phyloP scores from a whole-genome alignment of 495 filamentous ascomycete species.

The Penicillium crystallinum region DNA sequence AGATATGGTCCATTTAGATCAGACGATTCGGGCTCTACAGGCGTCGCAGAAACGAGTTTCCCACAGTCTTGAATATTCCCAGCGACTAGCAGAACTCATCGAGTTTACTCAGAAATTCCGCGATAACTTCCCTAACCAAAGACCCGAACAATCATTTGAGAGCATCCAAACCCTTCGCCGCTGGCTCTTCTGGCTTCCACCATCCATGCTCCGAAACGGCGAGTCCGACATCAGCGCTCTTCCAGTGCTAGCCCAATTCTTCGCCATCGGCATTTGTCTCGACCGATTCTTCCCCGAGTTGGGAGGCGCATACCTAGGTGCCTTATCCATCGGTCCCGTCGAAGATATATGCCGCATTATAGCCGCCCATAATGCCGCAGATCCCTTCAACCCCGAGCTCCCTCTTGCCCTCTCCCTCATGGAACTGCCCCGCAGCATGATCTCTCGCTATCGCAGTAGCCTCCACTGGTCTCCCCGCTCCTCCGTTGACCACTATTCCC shows the following conservation, averaged over 20 bases:
- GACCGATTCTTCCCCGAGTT: constrained; percentile 90
- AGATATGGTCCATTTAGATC: constrained; percentile 61
- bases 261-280: constrained; percentile 77
- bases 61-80: constrained; percentile 66
- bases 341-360: constrained; percentile 68
- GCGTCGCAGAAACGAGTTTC: constrained; percentile 65
- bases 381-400: constrained; percentile 34
- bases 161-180: constrained; percentile 77
- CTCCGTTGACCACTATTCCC: constrained; percentile 36
- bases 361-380: constrained; percentile 26
- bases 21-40: constrained; percentile 51
- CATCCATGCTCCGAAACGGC: constrained; percentile 57
- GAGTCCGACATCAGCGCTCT: constrained; percentile 40
- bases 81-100: constrained; percentile 71
- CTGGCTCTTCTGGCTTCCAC: constrained; percentile 95
- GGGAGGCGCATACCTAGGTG: constrained; percentile 79
- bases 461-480: constrained; percentile 37
- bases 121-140: constrained; percentile 64
- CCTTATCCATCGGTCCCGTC: constrained; percentile 66
- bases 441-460: constrained; percentile 33
- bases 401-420: constrained; percentile 33
- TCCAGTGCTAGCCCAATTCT: constrained; percentile 79
- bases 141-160: constrained; percentile 78
- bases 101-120: constrained; percentile 76
- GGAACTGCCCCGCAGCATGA: constrained; percentile 36